Percentiles rank a stretch among this genome's conserved stretches.
Conservation (phyloP, 2,329 filamentous ascomycete species). For the Madurella fahalii region DNA sequence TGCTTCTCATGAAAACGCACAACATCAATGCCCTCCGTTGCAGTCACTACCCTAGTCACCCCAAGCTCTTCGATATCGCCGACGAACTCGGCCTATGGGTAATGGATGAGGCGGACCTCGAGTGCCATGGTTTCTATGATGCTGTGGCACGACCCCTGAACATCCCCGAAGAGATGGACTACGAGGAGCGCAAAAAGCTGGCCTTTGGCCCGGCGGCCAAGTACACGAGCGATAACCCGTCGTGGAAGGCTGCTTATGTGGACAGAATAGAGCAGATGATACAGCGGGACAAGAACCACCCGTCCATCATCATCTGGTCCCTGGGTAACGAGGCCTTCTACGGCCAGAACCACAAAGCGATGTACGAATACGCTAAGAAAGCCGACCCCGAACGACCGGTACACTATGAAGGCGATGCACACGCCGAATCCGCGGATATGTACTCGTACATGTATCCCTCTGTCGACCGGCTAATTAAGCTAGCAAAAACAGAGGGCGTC, state of each 20-base stretch:
- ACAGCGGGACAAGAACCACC: slow-evolving; percentile 65
- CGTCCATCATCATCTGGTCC: slow-evolving; percentile 69
- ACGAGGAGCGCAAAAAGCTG: slow-evolving; percentile 57
- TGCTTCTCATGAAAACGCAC: slow-evolving; percentile 64
- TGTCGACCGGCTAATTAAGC: slow-evolving; percentile 46
- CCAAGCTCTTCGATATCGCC: slow-evolving; percentile 54
- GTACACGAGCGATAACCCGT: slow-evolving; percentile 58
- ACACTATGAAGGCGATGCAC: slow-evolving; percentile 63
- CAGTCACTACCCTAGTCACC: slow-evolving; percentile 65
- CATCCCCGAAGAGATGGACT: slow-evolving; percentile 53
- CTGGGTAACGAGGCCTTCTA: slow-evolving; percentile 72
- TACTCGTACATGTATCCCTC: slow-evolving; percentile 64
- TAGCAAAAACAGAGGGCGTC: slow-evolving; percentile 42
- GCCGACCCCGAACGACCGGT: slow-evolving; percentile 56
- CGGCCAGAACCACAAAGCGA: slow-evolving; percentile 62
- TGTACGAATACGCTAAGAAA: slow-evolving; percentile 59
- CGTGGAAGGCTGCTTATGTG: slow-evolving; percentile 61
- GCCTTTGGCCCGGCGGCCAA: slow-evolving; percentile 51
- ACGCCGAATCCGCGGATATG: slow-evolving; percentile 60
- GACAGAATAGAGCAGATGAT: slow-evolving; percentile 63
- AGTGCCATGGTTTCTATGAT: slow-evolving; percentile 53
- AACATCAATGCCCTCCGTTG: slow-evolving; percentile 69
- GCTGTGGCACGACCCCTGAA: slow-evolving; percentile 46
- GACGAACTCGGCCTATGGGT: slow-evolving; percentile 65
- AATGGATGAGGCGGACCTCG: slow-evolving; percentile 48